phyloP scores from a whole-genome alignment of 2,329 filamentous ascomycete species.

The Mollisia scopiformis region DNA sequence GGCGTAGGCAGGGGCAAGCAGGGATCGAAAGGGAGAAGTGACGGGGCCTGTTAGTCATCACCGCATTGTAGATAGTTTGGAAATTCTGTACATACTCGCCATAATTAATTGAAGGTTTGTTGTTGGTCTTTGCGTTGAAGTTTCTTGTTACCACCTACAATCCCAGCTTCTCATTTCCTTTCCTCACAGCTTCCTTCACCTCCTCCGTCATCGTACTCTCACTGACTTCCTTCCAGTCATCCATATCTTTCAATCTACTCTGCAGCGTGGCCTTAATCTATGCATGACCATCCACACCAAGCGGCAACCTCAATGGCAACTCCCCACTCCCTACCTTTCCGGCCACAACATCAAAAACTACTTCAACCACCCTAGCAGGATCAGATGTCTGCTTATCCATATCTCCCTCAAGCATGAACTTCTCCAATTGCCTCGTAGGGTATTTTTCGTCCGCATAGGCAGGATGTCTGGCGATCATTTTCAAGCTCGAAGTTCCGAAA shows the following conservation, averaged over 20 bases:
- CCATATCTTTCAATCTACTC: neutral
- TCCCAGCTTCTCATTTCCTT: neutral
- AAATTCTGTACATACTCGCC: no score
- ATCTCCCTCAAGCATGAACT: conserved; percentile 9
- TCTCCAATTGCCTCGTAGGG: conserved; percentile 30
- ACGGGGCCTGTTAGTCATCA: no score
- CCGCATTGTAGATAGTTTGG: no score
- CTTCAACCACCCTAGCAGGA: conserved; percentile 13
- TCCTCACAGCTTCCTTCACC: neutral
- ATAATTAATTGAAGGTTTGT: no score
- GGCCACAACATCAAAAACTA: conserved; percentile 5
- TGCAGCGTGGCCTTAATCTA: conserved; percentile 21
- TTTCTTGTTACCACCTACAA: neutral
- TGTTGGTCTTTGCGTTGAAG: no score
- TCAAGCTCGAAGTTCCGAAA: conserved; percentile 33
- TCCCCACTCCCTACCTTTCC: conserved; percentile 7
- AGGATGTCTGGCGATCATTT: conserved; percentile 13
- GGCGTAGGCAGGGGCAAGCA: no score
- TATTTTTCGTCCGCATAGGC: conserved; percentile 30
- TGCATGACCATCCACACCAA: conserved; percentile 23
- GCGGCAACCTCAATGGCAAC: conserved; percentile 26
- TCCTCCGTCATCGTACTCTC: conserved; percentile 2
- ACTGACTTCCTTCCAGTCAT: conserved; percentile 9
- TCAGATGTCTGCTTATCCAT: neutral
- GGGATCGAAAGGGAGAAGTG: no score